Conservation (phyloP, 2,329 filamentous ascomycete species). For the Fusarium penzigii region DNA sequence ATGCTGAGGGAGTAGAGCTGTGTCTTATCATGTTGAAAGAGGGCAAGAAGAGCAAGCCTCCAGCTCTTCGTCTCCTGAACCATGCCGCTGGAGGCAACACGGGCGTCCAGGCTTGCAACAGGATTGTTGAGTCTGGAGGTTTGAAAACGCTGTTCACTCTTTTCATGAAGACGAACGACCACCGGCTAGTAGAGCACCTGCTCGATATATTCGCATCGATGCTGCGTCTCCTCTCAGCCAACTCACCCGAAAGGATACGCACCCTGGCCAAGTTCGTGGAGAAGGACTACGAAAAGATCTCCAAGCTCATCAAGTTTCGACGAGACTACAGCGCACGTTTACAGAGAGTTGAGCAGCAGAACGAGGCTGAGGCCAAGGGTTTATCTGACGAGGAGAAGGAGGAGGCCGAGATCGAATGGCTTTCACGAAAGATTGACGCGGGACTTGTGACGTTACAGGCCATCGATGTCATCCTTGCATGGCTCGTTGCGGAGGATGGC, state of each 20-base stretch:
- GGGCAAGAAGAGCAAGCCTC: constrained; percentile 77
- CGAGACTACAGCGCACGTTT: constrained; percentile 67
- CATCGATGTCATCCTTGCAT: constrained; percentile 82
- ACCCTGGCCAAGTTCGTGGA: constrained; percentile 93
- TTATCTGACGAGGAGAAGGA: constrained; percentile 33
- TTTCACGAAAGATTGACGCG: constrained; percentile 75
- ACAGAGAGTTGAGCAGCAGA: constrained; percentile 57
- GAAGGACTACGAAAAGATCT: constrained; percentile 86
- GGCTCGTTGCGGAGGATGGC: constrained; percentile 86
- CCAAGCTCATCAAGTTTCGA: constrained; percentile 69
- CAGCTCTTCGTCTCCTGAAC: constrained; percentile 80
- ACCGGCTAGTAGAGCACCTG: constrained; percentile 74
- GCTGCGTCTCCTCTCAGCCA: constrained; percentile 74
- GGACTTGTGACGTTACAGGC: constrained; percentile 83
- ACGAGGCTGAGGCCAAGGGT: constrained; percentile 22
- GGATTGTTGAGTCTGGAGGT: constrained; percentile 78
- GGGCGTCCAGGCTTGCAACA: constrained; percentile 68
- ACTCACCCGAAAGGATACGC: constrained; percentile 77
- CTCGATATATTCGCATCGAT: constrained; percentile 83
- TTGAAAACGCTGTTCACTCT: constrained; percentile 82
- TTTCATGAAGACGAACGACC: constrained; percentile 80
- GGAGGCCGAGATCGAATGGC: constrained; percentile 69
- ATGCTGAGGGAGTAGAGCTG: constrained; percentile 89
- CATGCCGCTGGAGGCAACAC: constrained; percentile 63
- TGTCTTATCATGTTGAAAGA: constrained; percentile 90